Evolutionary conservation across 129 eudicot genomes (phyloP).

Genomic region (Lonicera japonica): DNA sequence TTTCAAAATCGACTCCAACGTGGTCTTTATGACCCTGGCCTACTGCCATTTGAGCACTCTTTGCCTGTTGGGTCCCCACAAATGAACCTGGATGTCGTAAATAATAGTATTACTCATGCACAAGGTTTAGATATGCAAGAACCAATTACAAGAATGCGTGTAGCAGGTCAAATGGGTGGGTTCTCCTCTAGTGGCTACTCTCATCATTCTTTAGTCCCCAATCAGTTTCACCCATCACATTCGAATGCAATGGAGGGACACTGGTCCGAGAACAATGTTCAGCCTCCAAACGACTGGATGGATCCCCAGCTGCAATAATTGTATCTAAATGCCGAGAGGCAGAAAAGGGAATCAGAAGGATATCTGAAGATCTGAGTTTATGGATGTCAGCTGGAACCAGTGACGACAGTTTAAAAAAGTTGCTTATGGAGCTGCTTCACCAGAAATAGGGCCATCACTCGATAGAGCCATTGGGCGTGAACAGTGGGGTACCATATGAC

Average conservation of each 20-base stretch:
- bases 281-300: constrained; percentile 65
- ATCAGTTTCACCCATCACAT: constrained; percentile 40
- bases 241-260: constrained; percentile 42
- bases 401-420: constrained; percentile 70
- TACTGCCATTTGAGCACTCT: constrained; percentile 57
- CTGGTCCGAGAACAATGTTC: constrained; percentile 54
- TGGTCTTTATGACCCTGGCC: constrained; percentile 59
- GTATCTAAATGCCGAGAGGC: constrained; percentile 53
- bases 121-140: constrained; percentile 61
- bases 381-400: constrained; percentile 79
- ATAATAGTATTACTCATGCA: constrained; percentile 37
- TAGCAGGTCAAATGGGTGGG: constrained; percentile 48
- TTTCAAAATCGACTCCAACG: constrained; percentile 59
- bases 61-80: constrained; percentile 52
- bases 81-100: constrained; percentile 39
- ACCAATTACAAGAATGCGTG: constrained; percentile 36
- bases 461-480: constrained; percentile 30
- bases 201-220: constrained; percentile 51
- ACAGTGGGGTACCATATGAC: constrained; percentile 30
- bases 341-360: constrained; percentile 45
- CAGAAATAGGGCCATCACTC: constrained; percentile 56
- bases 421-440: constrained; percentile 82
- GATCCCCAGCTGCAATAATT: constrained; percentile 65
- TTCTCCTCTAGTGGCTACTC: constrained; percentile 41
- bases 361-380: constrained; percentile 50